Evolutionary conservation across 2,329 filamentous ascomycete species (phyloP).

Genomic region (Claviceps pusilla): DNA sequence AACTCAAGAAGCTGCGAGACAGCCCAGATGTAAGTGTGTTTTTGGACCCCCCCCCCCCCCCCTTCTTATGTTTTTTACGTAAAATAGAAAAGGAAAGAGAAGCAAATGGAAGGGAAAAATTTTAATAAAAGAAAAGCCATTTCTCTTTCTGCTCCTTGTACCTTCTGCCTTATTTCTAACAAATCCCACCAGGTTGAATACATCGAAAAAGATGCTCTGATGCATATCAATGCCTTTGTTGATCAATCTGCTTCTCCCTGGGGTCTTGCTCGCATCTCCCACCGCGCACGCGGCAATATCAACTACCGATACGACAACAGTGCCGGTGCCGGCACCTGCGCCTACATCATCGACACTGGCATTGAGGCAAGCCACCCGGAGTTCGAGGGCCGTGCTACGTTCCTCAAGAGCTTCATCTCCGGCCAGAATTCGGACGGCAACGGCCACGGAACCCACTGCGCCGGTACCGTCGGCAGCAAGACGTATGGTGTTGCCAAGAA

Average conservation of each 20-base stretch:
- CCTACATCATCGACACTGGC: constrained; percentile 33
- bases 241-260: constrained; percentile 13
- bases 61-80: neutral
- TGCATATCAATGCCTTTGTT: constrained; percentile 10
- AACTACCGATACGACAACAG: constrained; percentile 24
- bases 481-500: constrained; percentile 28
- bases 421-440: constrained; percentile 16
- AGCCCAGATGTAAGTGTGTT: constrained; percentile 11
- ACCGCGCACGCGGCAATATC: constrained; percentile 13
- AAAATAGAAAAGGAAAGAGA: neutral
- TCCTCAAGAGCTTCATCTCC: constrained; percentile 15
- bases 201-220: constrained; percentile 22
- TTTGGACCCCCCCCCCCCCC: neutral
- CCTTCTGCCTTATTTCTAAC: neutral
- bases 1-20: constrained; percentile 11
- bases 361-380: constrained; percentile 23
- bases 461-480: constrained; percentile 19
- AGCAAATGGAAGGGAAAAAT: too few relatives aligned
- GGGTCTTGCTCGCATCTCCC: constrained; percentile 22
- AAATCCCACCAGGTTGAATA: constrained; percentile 15
- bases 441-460: constrained; percentile 28
- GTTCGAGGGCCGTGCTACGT: constrained; percentile 21
- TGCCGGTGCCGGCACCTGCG: constrained; percentile 26
- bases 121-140: too few relatives aligned
- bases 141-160: too few relatives aligned